A percentile compares a stretch with the other conserved stretches of the same genome.
Evolutionary conservation across 352 stramenopile genomes (phyloP).

Genomic region (Phytopythium sindhum): DNA sequence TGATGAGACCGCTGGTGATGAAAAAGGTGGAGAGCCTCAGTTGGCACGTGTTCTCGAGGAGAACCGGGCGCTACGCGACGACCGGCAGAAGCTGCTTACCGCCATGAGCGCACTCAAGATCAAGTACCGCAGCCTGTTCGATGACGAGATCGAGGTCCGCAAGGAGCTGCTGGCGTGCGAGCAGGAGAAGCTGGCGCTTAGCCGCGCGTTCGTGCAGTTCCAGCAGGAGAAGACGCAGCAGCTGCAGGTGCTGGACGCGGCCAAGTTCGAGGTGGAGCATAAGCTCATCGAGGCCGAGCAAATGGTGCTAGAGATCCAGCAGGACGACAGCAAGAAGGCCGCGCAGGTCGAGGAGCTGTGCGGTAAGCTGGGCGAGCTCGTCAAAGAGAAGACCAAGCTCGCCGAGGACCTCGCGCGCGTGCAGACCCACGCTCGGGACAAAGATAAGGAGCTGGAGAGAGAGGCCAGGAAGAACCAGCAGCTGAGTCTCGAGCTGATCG

Average conservation of each 20-base stretch:
- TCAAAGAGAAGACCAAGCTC: slow-evolving; percentile 37
- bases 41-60: slow-evolving; percentile 35
- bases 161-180: slow-evolving; percentile 59
- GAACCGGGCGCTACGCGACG: slow-evolving; percentile 41
- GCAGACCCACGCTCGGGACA: slow-evolving; percentile 26
- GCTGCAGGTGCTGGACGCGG: slow-evolving; percentile 43
- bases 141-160: slow-evolving; percentile 54
- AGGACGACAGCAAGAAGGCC: slow-evolving; percentile 50
- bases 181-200: slow-evolving; percentile 64
- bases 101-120: slow-evolving; percentile 41
- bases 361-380: slow-evolving; percentile 49
- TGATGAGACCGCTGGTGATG: neutral
- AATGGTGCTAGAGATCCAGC: slow-evolving; percentile 59
- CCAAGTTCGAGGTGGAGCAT: slow-evolving; percentile 63
- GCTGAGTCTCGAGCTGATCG: slow-evolving; percentile 61
- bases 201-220: slow-evolving; percentile 65
- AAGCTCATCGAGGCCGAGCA: slow-evolving; percentile 61
- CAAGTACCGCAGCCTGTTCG: slow-evolving; percentile 62
- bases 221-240: slow-evolving; percentile 45
- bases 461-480: slow-evolving; percentile 69
- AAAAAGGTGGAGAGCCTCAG: slow-evolving; percentile 34
- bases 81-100: slow-evolving; percentile 40
- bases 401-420: slow-evolving; percentile 31
- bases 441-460: slow-evolving; percentile 24
- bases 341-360: slow-evolving; percentile 54